phyloP scores from a whole-genome alignment of 768 basidiomycete species.

The Polyporus arcularius region DNA sequence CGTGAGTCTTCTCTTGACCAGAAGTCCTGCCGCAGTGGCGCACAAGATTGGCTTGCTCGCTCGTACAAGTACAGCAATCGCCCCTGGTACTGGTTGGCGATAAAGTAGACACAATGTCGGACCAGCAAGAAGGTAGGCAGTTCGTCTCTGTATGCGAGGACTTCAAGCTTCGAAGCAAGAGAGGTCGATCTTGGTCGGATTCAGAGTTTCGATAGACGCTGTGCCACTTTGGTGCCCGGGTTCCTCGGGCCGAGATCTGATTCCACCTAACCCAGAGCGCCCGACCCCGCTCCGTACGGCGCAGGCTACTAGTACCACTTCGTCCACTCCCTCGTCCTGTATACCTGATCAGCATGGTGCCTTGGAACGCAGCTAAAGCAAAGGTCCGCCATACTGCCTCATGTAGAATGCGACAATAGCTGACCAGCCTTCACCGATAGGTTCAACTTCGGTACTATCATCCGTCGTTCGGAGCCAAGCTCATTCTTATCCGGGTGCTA shows the following conservation, averaged over 20 bases:
- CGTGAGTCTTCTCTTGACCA: not conserved
- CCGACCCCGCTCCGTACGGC: not conserved
- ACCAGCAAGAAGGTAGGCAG: no score
- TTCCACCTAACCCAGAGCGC: not conserved
- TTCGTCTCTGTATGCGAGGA: no score
- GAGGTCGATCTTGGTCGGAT: not conserved
- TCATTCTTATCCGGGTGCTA: conserved; percentile 14
- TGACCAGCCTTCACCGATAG: conserved; percentile 23
- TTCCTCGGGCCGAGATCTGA: conserved; percentile 3
- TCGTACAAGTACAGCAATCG: no score
- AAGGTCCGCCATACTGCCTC: conserved; percentile 40
- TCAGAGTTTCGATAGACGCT: not conserved
- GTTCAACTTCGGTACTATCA: conserved; percentile 49
- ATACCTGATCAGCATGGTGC: conserved; percentile 37
- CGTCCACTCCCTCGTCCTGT: not conserved
- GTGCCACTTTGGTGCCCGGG: not conserved
- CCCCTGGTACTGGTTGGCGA: no score
- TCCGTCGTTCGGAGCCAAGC: conserved; percentile 32
- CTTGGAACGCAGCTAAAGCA: conserved; percentile 66
- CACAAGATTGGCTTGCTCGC: not conserved
- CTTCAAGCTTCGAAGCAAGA: no score
- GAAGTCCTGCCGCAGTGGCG: not conserved
- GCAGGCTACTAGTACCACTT: not conserved
- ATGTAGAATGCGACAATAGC: not conserved
- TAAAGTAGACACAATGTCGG: no score